Conservation (phyloP, 805 yeast genomes). For the Sungouiozyma ichnusensis region DNA sequence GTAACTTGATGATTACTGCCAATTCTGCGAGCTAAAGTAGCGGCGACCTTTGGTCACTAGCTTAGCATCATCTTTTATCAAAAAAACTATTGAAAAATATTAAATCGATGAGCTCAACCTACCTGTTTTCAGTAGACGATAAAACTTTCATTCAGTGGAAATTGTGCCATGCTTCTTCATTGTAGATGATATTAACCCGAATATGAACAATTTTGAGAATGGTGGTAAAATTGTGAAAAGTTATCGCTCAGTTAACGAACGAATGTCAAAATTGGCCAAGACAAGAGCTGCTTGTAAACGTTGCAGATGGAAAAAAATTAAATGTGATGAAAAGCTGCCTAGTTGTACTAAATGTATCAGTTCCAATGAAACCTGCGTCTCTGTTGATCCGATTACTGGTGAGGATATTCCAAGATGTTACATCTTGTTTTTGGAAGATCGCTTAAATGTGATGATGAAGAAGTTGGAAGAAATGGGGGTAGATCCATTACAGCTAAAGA, state of each 20-base stretch:
- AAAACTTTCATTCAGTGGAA: too few relatives aligned
- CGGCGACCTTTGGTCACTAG: too few relatives aligned
- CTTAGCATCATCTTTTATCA: too few relatives aligned
- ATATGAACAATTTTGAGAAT: too few relatives aligned
- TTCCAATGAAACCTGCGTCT: slow-evolving; percentile 66
- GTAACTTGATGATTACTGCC: background rate
- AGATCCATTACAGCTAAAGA: slow-evolving; percentile 21
- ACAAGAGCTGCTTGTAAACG: slow-evolving; percentile 79
- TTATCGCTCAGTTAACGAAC: background rate
- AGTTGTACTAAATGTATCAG: slow-evolving; percentile 45
- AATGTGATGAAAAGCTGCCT: slow-evolving; percentile 51
- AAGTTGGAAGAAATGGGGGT: slow-evolving; percentile 37
- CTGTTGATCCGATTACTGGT: slow-evolving; percentile 82
- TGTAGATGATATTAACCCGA: too few relatives aligned
- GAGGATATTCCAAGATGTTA: slow-evolving; percentile 77
- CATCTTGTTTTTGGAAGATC: slow-evolving; percentile 59
- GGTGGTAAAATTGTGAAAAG: background rate
- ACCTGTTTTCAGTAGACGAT: background rate
- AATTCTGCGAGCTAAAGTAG: too few relatives aligned
- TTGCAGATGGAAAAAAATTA: slow-evolving; percentile 59
- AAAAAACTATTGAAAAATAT: background rate
- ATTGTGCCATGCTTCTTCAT: too few relatives aligned
- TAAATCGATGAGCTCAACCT: background rate
- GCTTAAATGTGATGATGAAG: slow-evolving; percentile 46
- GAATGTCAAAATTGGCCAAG: slow-evolving; percentile 34